Evolutionary conservation across 371 early-diverging fungal species (phyloP).

Genomic region (Syncephalis fuscata): DNA sequence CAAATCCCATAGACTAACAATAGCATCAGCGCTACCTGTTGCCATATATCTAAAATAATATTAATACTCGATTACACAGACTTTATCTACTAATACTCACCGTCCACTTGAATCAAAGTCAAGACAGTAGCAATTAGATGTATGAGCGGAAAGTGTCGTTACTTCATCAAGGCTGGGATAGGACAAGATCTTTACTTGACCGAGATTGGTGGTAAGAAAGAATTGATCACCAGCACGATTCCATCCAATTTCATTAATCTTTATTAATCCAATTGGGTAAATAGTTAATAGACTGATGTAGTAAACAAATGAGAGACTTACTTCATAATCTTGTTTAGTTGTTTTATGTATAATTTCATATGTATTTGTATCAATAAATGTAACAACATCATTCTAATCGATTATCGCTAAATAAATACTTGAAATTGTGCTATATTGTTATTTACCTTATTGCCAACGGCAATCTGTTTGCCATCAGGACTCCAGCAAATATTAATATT

Average conservation of each 20-base stretch:
- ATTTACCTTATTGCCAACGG: slow-evolving; percentile 62
- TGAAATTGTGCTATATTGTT: background rate
- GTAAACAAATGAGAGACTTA: background rate
- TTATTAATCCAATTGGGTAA: background rate
- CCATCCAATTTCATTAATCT: slow-evolving; percentile 73
- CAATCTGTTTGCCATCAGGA: slow-evolving; percentile 59
- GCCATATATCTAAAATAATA: slow-evolving; percentile 31
- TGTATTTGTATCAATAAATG: background rate
- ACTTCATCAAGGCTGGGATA: slow-evolving; percentile 38
- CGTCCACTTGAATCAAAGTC: slow-evolving; percentile 64
- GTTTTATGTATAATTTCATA: background rate
- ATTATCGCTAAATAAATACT: too few relatives aligned
- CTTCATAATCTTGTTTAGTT: background rate
- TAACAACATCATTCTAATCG: slow-evolving; percentile 1
- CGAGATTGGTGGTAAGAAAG: slow-evolving; percentile 61
- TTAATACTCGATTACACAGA: background rate
- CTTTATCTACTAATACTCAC: slow-evolving; percentile 10
- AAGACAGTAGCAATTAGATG: slow-evolving; percentile 67
- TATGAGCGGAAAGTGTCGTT: slow-evolving; percentile 48
- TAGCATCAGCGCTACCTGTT: slow-evolving; percentile 52
- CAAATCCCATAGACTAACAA: slow-evolving; percentile 50
- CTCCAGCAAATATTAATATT: slow-evolving; percentile 81
- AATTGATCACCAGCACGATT: slow-evolving; percentile 58
- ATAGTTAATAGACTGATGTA: background rate
- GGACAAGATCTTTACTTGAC: slow-evolving; percentile 47